Base-by-base conservation (phyloP, 345 rosid species). In the Lumnitzera littorea region DNA sequence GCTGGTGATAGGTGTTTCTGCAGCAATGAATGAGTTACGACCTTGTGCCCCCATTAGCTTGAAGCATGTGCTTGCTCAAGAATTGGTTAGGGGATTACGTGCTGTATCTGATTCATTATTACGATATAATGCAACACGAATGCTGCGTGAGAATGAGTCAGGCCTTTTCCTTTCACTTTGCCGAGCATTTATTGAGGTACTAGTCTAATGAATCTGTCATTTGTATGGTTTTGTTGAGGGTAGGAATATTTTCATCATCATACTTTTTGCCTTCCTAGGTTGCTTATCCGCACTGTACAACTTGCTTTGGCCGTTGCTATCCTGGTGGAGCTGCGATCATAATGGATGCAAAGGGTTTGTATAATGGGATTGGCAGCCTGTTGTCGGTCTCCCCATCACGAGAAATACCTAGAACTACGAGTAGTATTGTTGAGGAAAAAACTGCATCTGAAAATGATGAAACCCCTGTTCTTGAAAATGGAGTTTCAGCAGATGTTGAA, bases 251-350 rank as follows among this genome's bases (percentile, higher is more conserved):
- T 24, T 20, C 4, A 11, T 24, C 11, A 46, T 16, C 16, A 11
- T 23, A 48, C 15, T 25, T 10, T 31, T 47, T 56, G 25, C 51
- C 7, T 57, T 62, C 54, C 50, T 70, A 94, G 99, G 92, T 94
- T 66, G 95, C 81, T 17, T 86, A 78, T 69, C 92, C 92, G 23
- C 87, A 90, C 68, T 80, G 91, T 24, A 92, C 95, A 15, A 75
- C 86, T 53, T 90, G 97, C 80, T 94, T 88, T 17, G 99, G 92
- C 13, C 86, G 96, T 50, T 94, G 97, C 75, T 90, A 88, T 72
- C 86, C 86, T 1, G 92, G 95, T n/a, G 97, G 92, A 65, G 78
- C 79, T 53, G 80, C 73, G 27, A 74, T 94, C 24, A 60, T 94
- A 48, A 77, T 82, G 89, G 92, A 90, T 50, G 91, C 89, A 2